Percentiles rank a stretch among this genome's conserved stretches.
Conservation (phyloP, 208 protist species). For the Porcisia hertigi region DNA sequence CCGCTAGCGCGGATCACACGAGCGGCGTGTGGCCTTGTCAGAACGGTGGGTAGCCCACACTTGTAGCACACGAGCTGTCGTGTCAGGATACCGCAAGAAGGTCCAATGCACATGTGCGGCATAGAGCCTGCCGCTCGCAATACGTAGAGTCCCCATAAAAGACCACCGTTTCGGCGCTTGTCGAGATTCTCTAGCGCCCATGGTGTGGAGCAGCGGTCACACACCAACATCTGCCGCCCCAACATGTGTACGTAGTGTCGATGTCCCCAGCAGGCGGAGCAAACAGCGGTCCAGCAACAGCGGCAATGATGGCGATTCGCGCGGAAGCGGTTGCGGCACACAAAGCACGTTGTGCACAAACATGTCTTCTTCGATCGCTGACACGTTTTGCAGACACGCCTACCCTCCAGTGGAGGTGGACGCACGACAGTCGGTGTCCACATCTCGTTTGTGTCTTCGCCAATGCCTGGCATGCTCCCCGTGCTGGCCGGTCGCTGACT, state of each 20-base stretch:
- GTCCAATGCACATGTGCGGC: conserved; percentile 59
- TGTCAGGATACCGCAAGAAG: conserved; percentile 50
- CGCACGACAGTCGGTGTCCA: conserved; percentile 31
- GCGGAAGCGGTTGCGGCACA: conserved; percentile 36
- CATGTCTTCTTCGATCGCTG: conserved; percentile 46
- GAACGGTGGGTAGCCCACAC: conserved; percentile 65
- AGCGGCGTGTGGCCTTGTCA: conserved; percentile 58
- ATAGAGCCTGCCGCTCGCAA: conserved; percentile 55
- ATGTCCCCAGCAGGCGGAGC: conserved; percentile 49
- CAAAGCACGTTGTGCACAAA: conserved; percentile 45
- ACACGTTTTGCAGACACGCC: conserved; percentile 51
- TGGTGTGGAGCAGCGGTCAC: conserved; percentile 60
- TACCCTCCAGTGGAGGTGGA: conserved; percentile 30
- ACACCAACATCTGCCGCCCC: conserved; percentile 45
- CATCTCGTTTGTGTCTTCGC: neutral
- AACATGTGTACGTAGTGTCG: conserved; percentile 60
- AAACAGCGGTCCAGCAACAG: conserved; percentile 67
- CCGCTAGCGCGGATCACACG: conserved; percentile 42
- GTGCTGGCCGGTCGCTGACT: neutral
- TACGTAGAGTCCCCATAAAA: conserved; percentile 76
- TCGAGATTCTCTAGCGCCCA: conserved; percentile 50
- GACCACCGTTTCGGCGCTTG: conserved; percentile 33
- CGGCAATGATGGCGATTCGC: conserved; percentile 75
- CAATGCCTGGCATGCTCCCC: neutral
- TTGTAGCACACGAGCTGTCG: conserved; percentile 43